Evolutionary conservation across 352 stramenopile species (phyloP).

Genomic region (Globisporangium barbulae): DNA sequence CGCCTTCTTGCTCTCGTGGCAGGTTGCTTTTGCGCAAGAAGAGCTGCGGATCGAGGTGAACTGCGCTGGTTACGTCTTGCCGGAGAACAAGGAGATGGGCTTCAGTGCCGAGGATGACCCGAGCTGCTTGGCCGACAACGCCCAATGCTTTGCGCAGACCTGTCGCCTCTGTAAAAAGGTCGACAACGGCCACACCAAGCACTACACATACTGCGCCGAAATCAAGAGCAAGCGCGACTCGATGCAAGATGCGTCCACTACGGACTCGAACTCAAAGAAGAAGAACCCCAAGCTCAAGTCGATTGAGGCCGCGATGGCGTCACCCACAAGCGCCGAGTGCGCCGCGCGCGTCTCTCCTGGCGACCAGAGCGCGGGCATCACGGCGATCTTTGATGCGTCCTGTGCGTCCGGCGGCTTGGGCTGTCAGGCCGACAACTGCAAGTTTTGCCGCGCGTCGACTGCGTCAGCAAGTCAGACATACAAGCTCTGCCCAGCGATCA

Average conservation of each 20-base stretch:
- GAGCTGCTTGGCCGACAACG: not conserved
- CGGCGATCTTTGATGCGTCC: conserved; percentile 16
- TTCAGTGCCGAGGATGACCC: conserved; percentile 8
- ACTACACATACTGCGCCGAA: conserved; percentile 9
- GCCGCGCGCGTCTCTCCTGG: conserved; percentile 24
- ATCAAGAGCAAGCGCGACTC: not conserved
- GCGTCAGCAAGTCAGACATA: conserved; percentile 23
- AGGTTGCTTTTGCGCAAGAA: not conserved
- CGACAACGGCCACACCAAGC: conserved; percentile 14
- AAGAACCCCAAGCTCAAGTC: not conserved
- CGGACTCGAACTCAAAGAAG: not conserved
- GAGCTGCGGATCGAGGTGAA: not conserved
- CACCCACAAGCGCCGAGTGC: conserved; percentile 21
- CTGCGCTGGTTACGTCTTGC: not conserved
- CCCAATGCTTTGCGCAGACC: conserved; percentile 21
- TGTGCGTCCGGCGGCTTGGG: conserved; percentile 31
- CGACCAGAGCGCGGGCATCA: conserved; percentile 34
- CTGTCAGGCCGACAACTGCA: conserved; percentile 27
- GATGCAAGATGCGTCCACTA: not conserved
- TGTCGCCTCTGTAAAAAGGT: conserved; percentile 22
- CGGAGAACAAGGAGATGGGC: not conserved
- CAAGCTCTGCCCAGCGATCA: conserved; percentile 19
- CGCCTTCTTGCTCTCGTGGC: not conserved
- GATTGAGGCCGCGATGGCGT: not conserved
- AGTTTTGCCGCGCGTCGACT: conserved; percentile 26